phyloP scores from a whole-genome alignment of 805 yeast species.

The Lachancea quebecensis region DNA sequence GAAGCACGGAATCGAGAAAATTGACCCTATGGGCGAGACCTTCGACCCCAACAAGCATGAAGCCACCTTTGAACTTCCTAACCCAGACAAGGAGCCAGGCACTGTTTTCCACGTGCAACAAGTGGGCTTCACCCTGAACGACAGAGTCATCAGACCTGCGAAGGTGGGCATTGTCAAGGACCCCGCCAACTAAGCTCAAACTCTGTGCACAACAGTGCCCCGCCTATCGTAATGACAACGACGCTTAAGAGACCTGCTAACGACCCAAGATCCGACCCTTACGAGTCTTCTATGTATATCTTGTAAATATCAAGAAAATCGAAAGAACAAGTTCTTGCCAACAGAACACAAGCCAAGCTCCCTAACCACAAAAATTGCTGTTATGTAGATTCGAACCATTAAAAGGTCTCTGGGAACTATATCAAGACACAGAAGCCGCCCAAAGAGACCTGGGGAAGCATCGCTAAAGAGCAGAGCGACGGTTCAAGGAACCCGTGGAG shows the following conservation, averaged over 20 bases:
- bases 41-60: slow-evolving; percentile 92
- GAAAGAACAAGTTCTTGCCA: background rate
- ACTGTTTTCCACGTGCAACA: slow-evolving; percentile 91
- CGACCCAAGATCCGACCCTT: slow-evolving; percentile 1
- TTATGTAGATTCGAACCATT: too few species aligned
- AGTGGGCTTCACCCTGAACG: slow-evolving; percentile 77
- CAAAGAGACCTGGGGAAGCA: too few species aligned
- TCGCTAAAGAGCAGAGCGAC: too few species aligned
- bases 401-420: too few species aligned
- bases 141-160: slow-evolving; percentile 88
- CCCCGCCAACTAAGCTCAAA: slow-evolving; percentile 9
- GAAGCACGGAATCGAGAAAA: slow-evolving; percentile 72
- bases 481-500: background rate
- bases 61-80: slow-evolving; percentile 83
- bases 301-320: slow-evolving; percentile 1
- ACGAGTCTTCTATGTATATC: slow-evolving; percentile 3
- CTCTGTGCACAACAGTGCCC: too few species aligned
- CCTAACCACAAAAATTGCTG: too few species aligned
- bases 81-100: slow-evolving; percentile 85
- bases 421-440: too few species aligned
- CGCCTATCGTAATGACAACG: background rate
- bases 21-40: slow-evolving; percentile 75
- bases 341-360: background rate
- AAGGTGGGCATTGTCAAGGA: slow-evolving; percentile 89
- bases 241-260: background rate